Evolutionary conservation across 768 basidiomycete species (phyloP), one percentile per base, ranked within the genome.

Genomic region (Phlegmacium glaucopus): DNA sequence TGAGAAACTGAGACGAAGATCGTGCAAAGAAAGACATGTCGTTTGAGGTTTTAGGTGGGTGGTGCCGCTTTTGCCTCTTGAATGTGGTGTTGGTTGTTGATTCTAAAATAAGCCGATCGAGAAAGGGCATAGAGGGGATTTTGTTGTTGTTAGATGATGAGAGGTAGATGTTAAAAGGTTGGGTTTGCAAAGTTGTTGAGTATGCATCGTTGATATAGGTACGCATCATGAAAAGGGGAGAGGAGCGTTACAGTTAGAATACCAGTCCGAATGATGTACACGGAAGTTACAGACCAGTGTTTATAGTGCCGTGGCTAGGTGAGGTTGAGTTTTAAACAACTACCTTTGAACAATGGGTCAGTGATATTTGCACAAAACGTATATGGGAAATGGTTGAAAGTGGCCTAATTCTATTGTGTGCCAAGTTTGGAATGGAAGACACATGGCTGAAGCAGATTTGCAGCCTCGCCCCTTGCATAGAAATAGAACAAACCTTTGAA

Each of bases 11-110:
- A 39, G 60, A 54, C 15, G 67, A 60, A n/a, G 65, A 65, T 56
- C 63, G 71, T 10, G 69, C 65, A 59, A 80, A 80, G 60, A 79
- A 72, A 49, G 81, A 66, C 85, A 85, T 86, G 46, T 74, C 68
- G 59, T 60, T 65, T 37, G 56, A 49, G 43, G 62, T 59, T 47
- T 59, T 48, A 50, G 62, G 52, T 51, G 63, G 56, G 49, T 58
- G 57, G 51, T 65, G 59, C 64, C 66, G 68, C 65, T 72, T 76
- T 59, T 65, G 72, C 68, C 65, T 78, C 70, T 73, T 79, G 70
- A 52, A 62, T 28, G 65, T 69, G 45, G 58, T 63, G 62, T 52
- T 47, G 18, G 56, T 39, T 50, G 54, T 39, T 46, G 63, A 62
- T 55, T 63, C 65, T 46, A 74, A 71, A 71, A 70, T 50, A 29